These are phyloP conservation scores for Collybia nuda DNA, from an alignment of 768 basidiomycete species.

Conservation along the genomic window DNA sequence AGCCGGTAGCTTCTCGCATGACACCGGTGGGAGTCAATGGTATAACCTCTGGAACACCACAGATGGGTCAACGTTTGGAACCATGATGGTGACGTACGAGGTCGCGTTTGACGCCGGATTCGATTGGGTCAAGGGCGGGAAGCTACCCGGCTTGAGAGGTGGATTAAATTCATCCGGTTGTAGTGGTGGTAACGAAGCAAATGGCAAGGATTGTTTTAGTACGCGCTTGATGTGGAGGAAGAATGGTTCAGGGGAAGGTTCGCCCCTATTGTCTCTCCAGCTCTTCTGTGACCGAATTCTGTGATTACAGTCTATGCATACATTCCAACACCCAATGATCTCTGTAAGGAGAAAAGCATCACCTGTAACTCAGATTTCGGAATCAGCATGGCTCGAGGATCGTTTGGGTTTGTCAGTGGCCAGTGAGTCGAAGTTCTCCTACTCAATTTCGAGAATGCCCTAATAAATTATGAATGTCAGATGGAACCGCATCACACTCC, in stretches of 20 bases:
- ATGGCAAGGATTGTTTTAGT: constrained; percentile 72
- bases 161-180: constrained; percentile 64
- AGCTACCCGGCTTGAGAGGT: constrained; percentile 76
- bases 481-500: constrained; percentile 72
- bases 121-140: constrained; percentile 74
- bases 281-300: not conserved
- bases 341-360: constrained; percentile 57
- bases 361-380: constrained; percentile 77
- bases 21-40: constrained; percentile 67
- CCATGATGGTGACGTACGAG: constrained; percentile 75
- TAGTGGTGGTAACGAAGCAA: constrained; percentile 64
- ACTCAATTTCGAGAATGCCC: too few relatives aligned
- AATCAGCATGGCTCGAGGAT: constrained; percentile 68
- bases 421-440: constrained; percentile 52
- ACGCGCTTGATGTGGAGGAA: constrained; percentile 76
- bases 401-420: constrained; percentile 61
- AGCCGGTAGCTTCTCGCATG: constrained; percentile 55
- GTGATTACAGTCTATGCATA: constrained; percentile 70
- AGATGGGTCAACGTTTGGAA: constrained; percentile 53
- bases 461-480: constrained; percentile 22
- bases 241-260: constrained; percentile 68
- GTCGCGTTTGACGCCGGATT: constrained; percentile 67
- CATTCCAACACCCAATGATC: constrained; percentile 58
- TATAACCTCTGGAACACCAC: constrained; percentile 67
- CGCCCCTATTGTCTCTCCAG: constrained; percentile 13